Base-by-base conservation (phyloP, 768 basidiomycete species). In the Hygrocybe coccinea region DNA sequence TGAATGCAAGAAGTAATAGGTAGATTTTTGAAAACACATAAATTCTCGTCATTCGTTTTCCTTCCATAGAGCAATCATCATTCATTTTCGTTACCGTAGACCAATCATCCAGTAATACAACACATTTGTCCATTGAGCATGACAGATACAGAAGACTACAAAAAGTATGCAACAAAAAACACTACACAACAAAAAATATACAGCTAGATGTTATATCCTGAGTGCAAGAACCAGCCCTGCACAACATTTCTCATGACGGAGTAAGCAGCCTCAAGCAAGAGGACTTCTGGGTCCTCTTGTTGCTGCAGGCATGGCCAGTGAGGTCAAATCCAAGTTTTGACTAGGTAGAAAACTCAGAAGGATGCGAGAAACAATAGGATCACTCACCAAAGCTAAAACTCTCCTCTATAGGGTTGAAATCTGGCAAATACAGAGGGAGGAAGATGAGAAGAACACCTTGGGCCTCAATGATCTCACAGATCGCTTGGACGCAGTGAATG, bases 231-330 rank as follows among this genome's bases (percentile, higher is more conserved):
- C 48, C 48, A 50, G 7, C 34, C 48, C 19, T 25, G 48, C 19
- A 21, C 29, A 9, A 33, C 17, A 29, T 50, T 21, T 29, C 29
- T 12, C 10, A 6, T 50, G 34, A 50, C 29, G 15, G 48, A 11
- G 34, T 50, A 21, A 7, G 29, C 48, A n/a, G 48, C 48, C 33
- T 50, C 48, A 21, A 50, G 48, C 17, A 54, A 29, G 12, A 56
- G 48, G 12, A 60, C 6, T 46, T 60, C 57, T 1, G 55, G 57
- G 5, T 38, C 45, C 3, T 60, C 59, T 2, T 41, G 19, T 10
- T 56, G 39, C 15, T 62, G 44, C 41, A 50, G 15, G 55, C 55
- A 6, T 17, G 39, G n/a, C 52, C 55, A 43, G 17, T 51, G 56
- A 14, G 39, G 49, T 14, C 57, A n/a, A 15, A 56, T 44, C 57